Evolutionary conservation across 1,284 basidiomycete species (phyloP).

Genomic region (Pyrrhoderma noxium): DNA sequence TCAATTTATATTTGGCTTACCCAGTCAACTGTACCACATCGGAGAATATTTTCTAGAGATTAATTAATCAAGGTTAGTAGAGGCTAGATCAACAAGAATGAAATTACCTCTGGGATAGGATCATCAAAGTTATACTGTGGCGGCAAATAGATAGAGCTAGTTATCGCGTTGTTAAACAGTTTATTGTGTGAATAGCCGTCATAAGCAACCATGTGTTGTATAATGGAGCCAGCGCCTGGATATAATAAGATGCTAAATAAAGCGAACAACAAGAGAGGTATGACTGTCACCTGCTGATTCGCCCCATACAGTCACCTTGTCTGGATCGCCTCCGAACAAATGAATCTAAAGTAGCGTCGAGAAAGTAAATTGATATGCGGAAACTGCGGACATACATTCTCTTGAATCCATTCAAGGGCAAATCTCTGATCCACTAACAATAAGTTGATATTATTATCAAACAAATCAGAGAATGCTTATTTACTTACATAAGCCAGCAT

Average conservation of each 20-base stretch:
- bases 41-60: constrained; percentile 11
- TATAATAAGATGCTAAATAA: constrained; percentile 13
- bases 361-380: constrained; percentile 22
- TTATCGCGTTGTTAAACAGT: constrained; percentile 20
- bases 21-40: constrained; percentile 4
- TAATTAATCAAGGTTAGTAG: background rate
- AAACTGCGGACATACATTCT: constrained; percentile 21
- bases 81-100: background rate
- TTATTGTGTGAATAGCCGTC: constrained; percentile 20
- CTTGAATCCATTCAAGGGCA: constrained; percentile 28
- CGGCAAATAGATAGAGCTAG: constrained; percentile 19
- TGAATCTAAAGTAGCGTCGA: constrained; percentile 27
- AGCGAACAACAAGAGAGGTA: background rate
- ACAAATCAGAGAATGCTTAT: background rate
- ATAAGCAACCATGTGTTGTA: constrained; percentile 21
- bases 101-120: constrained; percentile 16
- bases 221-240: constrained; percentile 21
- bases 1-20: background rate
- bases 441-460: background rate
- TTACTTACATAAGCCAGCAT: constrained; percentile 25
- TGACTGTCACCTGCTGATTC: constrained; percentile 25
- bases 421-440: constrained; percentile 28
- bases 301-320: constrained; percentile 30
- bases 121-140: constrained; percentile 21
- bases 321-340: no score